A percentile compares a stretch with the other conserved stretches of the same genome.
Conservation (phyloP, 805 yeast genomes). For the Yamadazyma tumulicola region DNA sequence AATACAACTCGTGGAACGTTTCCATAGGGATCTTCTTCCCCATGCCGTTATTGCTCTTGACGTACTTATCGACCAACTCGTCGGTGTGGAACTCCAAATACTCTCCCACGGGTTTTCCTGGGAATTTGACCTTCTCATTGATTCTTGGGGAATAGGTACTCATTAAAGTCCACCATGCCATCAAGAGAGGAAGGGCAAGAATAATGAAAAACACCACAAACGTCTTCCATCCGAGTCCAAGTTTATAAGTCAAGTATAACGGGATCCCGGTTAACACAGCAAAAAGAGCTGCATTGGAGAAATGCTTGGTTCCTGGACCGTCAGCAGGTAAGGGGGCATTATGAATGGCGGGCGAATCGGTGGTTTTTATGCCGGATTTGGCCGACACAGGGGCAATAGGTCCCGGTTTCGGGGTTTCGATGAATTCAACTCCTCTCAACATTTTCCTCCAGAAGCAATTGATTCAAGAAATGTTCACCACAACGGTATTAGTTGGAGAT, state of each 20-base stretch:
- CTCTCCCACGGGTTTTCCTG: conserved; percentile 72
- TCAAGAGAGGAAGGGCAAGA: conserved; percentile 63
- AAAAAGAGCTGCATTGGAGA: conserved; percentile 57
- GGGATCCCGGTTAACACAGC: conserved; percentile 57
- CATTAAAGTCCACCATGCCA: conserved; percentile 78
- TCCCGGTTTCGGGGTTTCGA: conserved; percentile 50
- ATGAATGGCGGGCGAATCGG: conserved; percentile 63
- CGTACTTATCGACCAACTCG: conserved; percentile 62
- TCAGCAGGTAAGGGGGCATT: conserved; percentile 90
- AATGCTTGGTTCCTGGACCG: conserved; percentile 80
- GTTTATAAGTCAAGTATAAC: conserved; percentile 53
- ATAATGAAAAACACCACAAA: conserved; percentile 58
- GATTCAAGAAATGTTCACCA: too few species aligned
- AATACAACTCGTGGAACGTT: conserved; percentile 85
- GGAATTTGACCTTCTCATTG: conserved; percentile 72
- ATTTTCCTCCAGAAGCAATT: conserved; percentile 17
- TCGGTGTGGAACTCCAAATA: conserved; percentile 81
- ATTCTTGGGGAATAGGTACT: conserved; percentile 79
- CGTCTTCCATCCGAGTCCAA: conserved; percentile 69
- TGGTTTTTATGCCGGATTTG: conserved; percentile 35
- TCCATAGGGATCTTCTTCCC: conserved; percentile 83
- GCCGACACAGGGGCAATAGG: conserved; percentile 23
- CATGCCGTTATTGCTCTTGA: conserved; percentile 49
- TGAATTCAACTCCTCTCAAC: conserved; percentile 48
- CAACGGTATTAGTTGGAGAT: too few species aligned